These are phyloP conservation scores for Trichoderma sp. DNA, from an alignment of 2,329 filamentous ascomycete species.

Conservation along the genomic window DNA sequence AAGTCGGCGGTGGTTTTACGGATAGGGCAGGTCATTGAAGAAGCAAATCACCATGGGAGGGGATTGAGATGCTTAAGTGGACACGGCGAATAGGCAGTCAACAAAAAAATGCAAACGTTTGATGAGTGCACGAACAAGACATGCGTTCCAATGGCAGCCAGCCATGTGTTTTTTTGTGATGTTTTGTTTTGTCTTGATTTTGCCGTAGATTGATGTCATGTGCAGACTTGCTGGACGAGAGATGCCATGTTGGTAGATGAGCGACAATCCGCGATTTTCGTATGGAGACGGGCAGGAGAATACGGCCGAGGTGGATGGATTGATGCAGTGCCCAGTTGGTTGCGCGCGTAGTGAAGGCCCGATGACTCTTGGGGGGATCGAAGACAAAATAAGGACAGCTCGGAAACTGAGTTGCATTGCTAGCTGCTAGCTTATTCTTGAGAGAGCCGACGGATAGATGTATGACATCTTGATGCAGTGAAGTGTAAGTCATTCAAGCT, in stretches of 20 bases:
- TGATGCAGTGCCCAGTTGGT: not conserved
- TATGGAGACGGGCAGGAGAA: not conserved
- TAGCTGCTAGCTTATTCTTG: not conserved
- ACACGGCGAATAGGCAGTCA: constrained; percentile 19
- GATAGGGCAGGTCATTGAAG: constrained; percentile 17
- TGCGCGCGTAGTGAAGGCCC: not conserved
- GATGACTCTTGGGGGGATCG: not conserved
- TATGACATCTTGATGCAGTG: not conserved
- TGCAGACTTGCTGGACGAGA: not conserved
- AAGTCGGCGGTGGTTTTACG: constrained; percentile 15
- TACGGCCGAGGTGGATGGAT: not conserved
- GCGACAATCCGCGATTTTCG: not conserved
- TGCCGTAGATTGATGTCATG: not conserved
- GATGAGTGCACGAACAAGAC: constrained; percentile 16
- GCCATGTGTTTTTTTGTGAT: not conserved
- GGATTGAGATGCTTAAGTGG: constrained; percentile 17
- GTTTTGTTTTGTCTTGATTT: not conserved
- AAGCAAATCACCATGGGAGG: constrained; percentile 17
- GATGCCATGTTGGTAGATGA: not conserved
- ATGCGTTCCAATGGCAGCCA: not conserved
- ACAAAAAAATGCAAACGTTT: constrained; percentile 19
- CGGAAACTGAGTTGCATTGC: not conserved
- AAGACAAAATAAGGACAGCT: not conserved
- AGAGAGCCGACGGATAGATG: not conserved
- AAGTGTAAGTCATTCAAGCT: not conserved